phyloP scores from a whole-genome alignment of 106 monocot genomes.

The Dendrobium catenatum region DNA sequence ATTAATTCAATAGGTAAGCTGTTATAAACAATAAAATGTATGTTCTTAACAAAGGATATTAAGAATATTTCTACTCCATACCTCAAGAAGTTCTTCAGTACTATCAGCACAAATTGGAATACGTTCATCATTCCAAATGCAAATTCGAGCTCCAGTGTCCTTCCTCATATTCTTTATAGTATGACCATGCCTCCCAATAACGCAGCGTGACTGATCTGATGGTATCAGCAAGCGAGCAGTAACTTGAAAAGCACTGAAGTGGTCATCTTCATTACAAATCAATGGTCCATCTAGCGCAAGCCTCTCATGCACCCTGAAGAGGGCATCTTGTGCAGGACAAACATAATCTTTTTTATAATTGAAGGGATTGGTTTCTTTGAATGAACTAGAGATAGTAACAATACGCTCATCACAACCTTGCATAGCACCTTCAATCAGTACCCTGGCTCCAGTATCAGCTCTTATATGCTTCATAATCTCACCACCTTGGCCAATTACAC shows the following conservation, averaged over 20 bases:
- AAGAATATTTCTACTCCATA: constrained; percentile 11
- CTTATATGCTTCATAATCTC: constrained; percentile 55
- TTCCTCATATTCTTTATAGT: constrained; percentile 26
- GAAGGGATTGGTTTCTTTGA: constrained; percentile 25
- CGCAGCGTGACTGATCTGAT: constrained; percentile 52
- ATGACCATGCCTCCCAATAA: constrained; percentile 44
- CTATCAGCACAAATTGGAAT: constrained; percentile 27
- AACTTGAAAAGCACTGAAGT: constrained; percentile 10
- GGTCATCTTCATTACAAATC: constrained; percentile 23
- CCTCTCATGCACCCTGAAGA: constrained; percentile 50
- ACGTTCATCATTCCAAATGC: constrained; percentile 20
- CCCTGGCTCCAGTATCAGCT: constrained; percentile 42
- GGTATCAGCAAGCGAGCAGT: constrained; percentile 51
- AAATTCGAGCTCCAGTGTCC: constrained; percentile 21
- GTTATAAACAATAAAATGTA: background rate
- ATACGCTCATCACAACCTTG: constrained; percentile 52
- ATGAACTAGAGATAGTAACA: constrained; percentile 47
- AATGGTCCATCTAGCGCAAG: constrained; percentile 27
- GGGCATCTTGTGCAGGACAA: constrained; percentile 62
- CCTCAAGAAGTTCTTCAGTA: constrained; percentile 56
- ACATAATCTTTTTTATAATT: constrained; percentile 32
- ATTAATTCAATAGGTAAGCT: background rate
- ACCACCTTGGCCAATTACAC: constrained; percentile 55
- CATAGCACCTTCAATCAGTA: constrained; percentile 40
- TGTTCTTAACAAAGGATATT: background rate